Base-by-base conservation (phyloP, 2,329 filamentous ascomycete species). In the Penicillium sp. region DNA sequence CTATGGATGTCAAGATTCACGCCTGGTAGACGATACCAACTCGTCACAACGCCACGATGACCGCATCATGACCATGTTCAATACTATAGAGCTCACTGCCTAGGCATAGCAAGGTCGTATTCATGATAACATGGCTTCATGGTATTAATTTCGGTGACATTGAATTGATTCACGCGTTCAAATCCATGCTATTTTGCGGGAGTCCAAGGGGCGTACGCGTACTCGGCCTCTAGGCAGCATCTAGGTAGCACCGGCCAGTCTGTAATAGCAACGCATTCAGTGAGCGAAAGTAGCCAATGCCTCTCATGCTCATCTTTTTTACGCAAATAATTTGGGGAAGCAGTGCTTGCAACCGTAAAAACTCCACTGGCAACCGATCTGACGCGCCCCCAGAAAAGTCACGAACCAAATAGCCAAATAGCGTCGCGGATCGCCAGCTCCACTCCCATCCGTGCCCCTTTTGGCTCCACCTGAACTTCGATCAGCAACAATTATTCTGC, bases 1-100 rank as follows among this genome's bases (percentile, higher is more conserved):
- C 17, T 18, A 6, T 7, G 14, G 21, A 27, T 16, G 18, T 30
- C 17, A 19, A 27, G 19, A 14, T 4, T 31, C 20, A 28, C 16
- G 9, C n/a, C 28, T 15, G 15, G 9, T 17, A 14, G 15, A 33
- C 16, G 13, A 17, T 34, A 27, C 9, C 23, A 16, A 27, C 39
- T 28, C 33, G 39, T 34, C 38, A 28, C 34, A 27, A 53, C 50
- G 45, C 47, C 50, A 54, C 38, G 10, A 48, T 51, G 43, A 54
- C 38, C 36, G 15, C 41, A 51, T 47, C 14, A 43, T 51, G 48
- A 49, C 36, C 4, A 25, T 18, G 8, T 7, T 14, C 15, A 28
- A 20, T 7, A 6, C 14, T 9, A 27, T 27, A 13, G 25, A 13
- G 21, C 21, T 23, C 7, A 7, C 21, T 23, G 11, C 21, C 7